These are phyloP conservation scores for Candolleomyces efflorescens DNA, from an alignment of 768 basidiomycete genomes.

Conservation along the genomic window DNA sequence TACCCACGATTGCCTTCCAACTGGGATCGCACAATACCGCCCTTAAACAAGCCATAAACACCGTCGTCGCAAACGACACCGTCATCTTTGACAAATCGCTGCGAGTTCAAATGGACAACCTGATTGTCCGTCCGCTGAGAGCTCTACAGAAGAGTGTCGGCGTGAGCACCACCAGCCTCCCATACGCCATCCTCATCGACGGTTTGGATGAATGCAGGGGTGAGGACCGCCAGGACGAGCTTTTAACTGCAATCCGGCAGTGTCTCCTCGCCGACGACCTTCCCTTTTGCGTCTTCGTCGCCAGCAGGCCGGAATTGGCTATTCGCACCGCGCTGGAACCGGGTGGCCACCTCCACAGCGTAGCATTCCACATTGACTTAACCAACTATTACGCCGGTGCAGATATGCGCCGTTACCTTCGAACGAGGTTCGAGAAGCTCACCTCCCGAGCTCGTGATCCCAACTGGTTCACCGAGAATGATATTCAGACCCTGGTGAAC, in stretches of 20 bases:
- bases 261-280: background rate
- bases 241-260: background rate
- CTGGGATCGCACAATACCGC: background rate
- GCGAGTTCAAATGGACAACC: conserved; percentile 3
- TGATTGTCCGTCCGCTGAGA: background rate
- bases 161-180: background rate
- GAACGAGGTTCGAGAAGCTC: background rate
- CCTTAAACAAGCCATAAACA: background rate
- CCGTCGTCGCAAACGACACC: background rate
- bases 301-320: background rate
- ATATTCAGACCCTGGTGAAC: background rate
- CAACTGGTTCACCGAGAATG: background rate
- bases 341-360: background rate
- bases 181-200: conserved; percentile 3
- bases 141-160: background rate
- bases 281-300: conserved; percentile 1
- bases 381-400: background rate
- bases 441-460: background rate
- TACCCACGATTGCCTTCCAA: conserved; percentile 12
- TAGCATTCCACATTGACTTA: background rate
- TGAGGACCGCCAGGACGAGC: background rate
- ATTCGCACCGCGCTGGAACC: background rate
- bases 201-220: conserved; percentile 3
- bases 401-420: background rate
- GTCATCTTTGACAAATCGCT: background rate